Percentiles rank a stretch among this genome's conserved stretches.
These are phyloP conservation scores for Sporisorium iseilematis-ciliati DNA, from an alignment of 1,284 basidiomycete species.

Conservation along the genomic window DNA sequence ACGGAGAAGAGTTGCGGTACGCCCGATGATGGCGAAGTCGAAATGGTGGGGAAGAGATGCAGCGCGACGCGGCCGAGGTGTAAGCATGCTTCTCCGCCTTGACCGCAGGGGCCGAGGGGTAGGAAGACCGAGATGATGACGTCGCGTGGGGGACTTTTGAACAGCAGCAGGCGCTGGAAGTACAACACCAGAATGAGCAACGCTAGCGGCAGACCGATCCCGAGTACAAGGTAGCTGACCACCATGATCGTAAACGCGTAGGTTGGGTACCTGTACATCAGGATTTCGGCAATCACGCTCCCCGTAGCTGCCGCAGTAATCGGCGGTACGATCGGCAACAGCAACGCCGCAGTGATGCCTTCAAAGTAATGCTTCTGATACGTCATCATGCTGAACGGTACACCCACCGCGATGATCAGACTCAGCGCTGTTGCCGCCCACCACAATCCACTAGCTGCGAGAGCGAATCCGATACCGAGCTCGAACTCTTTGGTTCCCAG, in stretches of 20 bases:
- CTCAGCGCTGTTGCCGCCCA: conserved; percentile 43
- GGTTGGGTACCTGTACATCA: conserved; percentile 45
- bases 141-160: conserved; percentile 59
- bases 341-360: conserved; percentile 54
- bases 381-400: conserved; percentile 62
- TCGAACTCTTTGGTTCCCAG: conserved; percentile 51
- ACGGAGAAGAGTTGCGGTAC: conserved; percentile 50
- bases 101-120: conserved; percentile 60
- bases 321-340: conserved; percentile 61
- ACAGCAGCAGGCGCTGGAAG: conserved; percentile 60
- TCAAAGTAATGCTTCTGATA: conserved; percentile 61
- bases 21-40: conserved; percentile 26
- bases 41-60: conserved; percentile 53
- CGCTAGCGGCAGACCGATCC: conserved; percentile 59
- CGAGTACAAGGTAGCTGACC: conserved; percentile 54
- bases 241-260: conserved; percentile 59
- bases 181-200: conserved; percentile 59
- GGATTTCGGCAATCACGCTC: conserved; percentile 47
- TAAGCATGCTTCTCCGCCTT: conserved; percentile 61
- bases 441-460: conserved; percentile 53
- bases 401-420: conserved; percentile 46
- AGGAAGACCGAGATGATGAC: conserved; percentile 62
- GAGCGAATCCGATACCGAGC: conserved; percentile 43
- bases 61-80: conserved; percentile 53
- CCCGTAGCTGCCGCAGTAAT: conserved; percentile 61